A percentile compares a stretch with the other conserved stretches of the same genome.
phyloP scores from a whole-genome alignment of 164 flowering plant species.

The Cinnamomum chago region DNA sequence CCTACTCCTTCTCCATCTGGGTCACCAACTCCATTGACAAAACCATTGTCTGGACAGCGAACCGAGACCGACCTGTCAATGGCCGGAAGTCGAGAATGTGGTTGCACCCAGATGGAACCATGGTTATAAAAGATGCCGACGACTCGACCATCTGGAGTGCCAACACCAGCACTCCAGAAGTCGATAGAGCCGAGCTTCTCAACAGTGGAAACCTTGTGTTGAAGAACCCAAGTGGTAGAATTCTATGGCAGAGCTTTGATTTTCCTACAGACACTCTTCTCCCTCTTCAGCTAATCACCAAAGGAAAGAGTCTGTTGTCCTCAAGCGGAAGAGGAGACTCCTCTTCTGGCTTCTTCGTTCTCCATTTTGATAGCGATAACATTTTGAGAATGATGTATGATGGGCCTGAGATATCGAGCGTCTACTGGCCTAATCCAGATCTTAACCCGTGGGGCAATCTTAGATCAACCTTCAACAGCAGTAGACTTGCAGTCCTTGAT shows the following conservation, averaged over 20 bases:
- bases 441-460: neutral
- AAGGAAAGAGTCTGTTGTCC: constrained; percentile 9
- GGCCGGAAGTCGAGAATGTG: constrained; percentile 9
- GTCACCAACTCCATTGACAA: constrained; percentile 6
- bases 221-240: constrained; percentile 2
- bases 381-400: constrained; percentile 16
- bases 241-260: constrained; percentile 16
- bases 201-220: constrained; percentile 14
- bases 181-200: constrained; percentile 9
- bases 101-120: constrained; percentile 6
- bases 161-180: constrained; percentile 6
- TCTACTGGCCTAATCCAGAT: constrained; percentile 24
- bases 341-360: constrained; percentile 9
- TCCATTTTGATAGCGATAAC: constrained; percentile 15
- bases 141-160: constrained; percentile 17
- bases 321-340: constrained; percentile 4
- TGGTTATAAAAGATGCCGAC: constrained; percentile 11
- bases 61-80: constrained; percentile 24
- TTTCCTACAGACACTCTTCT: constrained; percentile 18
- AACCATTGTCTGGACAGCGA: constrained; percentile 20
- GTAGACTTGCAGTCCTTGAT: constrained; percentile 16
- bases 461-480: constrained; percentile 18
- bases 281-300: constrained; percentile 16
- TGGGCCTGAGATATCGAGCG: constrained; percentile 22
- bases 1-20: constrained; percentile 10